Conservation (phyloP, 2,329 filamentous ascomycete species). For the Tolypocladium sp. region DNA sequence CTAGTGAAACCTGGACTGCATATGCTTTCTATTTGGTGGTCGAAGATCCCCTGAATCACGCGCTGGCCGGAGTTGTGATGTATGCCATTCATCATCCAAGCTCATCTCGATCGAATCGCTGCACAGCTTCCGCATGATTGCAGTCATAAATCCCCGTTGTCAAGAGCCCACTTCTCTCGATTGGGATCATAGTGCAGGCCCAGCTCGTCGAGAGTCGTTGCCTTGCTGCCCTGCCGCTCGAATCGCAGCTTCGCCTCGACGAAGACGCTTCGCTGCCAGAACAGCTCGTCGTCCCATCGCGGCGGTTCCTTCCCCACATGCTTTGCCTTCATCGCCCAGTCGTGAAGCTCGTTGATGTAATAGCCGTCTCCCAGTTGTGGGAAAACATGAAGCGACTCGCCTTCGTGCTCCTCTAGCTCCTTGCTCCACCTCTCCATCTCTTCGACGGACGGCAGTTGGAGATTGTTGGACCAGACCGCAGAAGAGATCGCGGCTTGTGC, state of each 20-base stretch:
- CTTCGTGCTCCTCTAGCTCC: conserved; percentile 41
- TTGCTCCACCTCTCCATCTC: conserved; percentile 67
- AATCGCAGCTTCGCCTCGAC: conserved; percentile 65
- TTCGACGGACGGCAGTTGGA: conserved; percentile 50
- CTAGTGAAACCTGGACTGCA: neutral
- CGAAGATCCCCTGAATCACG: neutral
- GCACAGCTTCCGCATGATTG: neutral
- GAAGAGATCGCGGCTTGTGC: conserved; percentile 70
- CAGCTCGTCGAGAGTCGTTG: conserved; percentile 60
- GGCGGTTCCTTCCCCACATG: conserved; percentile 58
- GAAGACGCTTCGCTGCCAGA: conserved; percentile 64
- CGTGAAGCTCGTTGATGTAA: conserved; percentile 61
- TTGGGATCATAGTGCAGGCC: conserved; percentile 50
- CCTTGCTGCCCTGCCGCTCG: conserved; percentile 51
- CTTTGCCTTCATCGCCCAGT: conserved; percentile 46
- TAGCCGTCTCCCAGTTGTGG: conserved; percentile 42
- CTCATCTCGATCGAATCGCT: neutral
- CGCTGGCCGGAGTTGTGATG: neutral
- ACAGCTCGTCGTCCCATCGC: conserved; percentile 59
- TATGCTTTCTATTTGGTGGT: neutral
- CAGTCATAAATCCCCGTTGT: neutral
- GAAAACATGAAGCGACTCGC: conserved; percentile 20
- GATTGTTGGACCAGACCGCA: conserved; percentile 63
- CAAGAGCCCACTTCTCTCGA: neutral
- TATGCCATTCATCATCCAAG: neutral